These are phyloP conservation scores for Phytopythium vexans DNA, from an alignment of 352 stramenopile species.

Conservation along the genomic window DNA sequence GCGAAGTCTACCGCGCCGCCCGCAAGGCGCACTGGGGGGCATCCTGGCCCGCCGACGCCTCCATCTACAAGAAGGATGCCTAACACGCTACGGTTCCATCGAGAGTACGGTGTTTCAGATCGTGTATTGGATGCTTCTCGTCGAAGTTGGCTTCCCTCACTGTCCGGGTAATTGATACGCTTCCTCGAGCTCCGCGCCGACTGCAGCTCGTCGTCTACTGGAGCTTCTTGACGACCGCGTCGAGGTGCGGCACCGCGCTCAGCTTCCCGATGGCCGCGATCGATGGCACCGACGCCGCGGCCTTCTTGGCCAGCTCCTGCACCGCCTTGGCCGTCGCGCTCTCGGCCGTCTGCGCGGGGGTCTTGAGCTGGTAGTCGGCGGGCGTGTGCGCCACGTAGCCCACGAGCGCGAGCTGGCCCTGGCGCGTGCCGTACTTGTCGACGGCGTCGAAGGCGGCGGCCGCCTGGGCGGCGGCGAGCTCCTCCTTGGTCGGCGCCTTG, in stretches of 20 bases:
- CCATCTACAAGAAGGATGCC: constrained; percentile 42
- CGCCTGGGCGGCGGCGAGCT: constrained; percentile 75
- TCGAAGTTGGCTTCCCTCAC: no score
- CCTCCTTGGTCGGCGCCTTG: constrained; percentile 53
- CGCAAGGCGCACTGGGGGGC: constrained; percentile 83
- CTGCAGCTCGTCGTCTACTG: constrained; percentile 40
- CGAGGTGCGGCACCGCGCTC: constrained; percentile 62
- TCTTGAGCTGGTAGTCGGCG: constrained; percentile 31
- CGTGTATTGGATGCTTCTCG: no score
- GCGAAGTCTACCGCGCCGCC: constrained; percentile 78
- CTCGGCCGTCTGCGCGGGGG: constrained; percentile 33
- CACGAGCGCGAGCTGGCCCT: constrained; percentile 37
- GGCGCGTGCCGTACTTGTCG: constrained; percentile 35
- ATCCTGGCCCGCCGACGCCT: constrained; percentile 64
- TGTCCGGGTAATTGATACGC: not conserved
- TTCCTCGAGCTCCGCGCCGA: not conserved
- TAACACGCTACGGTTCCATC: not conserved
- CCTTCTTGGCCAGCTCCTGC: constrained; percentile 77
- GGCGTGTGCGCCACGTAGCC: constrained; percentile 30
- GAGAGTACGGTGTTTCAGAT: not conserved
- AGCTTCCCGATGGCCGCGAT: constrained; percentile 78
- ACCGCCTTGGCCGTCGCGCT: constrained; percentile 60
- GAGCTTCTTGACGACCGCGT: constrained; percentile 72
- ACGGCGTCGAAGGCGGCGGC: constrained; percentile 41
- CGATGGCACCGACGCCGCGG: constrained; percentile 64